phyloP scores from a whole-genome alignment of 768 basidiomycete species.

The Rhizopogon vesiculosus region DNA sequence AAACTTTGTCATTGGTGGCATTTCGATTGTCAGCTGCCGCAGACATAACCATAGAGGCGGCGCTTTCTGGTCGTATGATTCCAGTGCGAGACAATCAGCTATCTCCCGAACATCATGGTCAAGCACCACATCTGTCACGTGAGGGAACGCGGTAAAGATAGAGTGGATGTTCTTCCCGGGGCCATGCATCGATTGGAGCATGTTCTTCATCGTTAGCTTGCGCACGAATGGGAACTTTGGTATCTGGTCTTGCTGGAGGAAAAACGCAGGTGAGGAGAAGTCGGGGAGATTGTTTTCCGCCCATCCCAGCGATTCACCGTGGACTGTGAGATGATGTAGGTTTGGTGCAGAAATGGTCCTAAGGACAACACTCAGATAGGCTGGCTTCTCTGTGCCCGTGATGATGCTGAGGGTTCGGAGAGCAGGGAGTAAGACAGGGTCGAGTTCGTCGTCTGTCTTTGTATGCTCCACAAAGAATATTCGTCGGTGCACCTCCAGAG shows the following conservation, averaged over 20 bases:
- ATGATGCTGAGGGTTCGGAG: background rate
- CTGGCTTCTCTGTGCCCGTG: background rate
- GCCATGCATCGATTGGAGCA: background rate
- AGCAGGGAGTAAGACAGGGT: background rate
- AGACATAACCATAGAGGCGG: background rate
- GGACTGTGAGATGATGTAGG: background rate
- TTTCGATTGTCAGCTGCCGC: background rate
- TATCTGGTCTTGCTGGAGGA: background rate
- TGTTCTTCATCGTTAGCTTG: background rate
- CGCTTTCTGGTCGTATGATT: background rate
- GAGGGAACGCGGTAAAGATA: background rate
- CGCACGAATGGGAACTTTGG: background rate
- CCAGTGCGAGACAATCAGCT: background rate
- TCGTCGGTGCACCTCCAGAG: background rate
- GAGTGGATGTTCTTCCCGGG: background rate
- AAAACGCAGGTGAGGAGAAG: background rate
- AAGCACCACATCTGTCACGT: background rate
- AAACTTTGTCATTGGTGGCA: background rate
- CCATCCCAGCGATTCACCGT: background rate
- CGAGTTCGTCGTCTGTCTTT: background rate
- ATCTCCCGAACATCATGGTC: background rate
- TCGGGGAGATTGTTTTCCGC: background rate
- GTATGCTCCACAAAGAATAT: background rate
- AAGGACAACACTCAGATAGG: background rate
- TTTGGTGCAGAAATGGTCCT: background rate